Evolutionary conservation across 73 alveolate species (phyloP).

Genomic region (Paramecium sonneborni): DNA sequence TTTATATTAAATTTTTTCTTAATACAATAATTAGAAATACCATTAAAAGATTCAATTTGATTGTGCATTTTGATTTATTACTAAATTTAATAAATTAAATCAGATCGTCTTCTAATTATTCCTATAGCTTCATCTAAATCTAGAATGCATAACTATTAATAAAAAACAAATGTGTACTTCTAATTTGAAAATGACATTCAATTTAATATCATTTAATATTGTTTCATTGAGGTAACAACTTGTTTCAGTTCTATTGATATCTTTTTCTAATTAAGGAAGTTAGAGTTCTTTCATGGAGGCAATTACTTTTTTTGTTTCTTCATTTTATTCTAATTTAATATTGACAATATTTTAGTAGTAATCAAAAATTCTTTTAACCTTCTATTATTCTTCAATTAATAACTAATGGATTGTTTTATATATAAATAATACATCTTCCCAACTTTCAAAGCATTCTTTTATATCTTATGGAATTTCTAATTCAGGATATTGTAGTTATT

Average conservation of each 20-base stretch:
- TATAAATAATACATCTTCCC: slow-evolving; percentile 43
- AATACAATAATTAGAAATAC: background rate
- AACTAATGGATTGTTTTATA: background rate
- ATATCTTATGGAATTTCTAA: background rate
- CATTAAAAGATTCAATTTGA: background rate
- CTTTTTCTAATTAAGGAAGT: background rate
- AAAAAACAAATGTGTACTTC: background rate
- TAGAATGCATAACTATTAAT: background rate
- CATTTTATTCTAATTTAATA: background rate
- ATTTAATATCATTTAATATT: background rate
- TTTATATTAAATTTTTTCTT: background rate
- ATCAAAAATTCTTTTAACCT: slow-evolving; percentile 1
- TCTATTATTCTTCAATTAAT: background rate
- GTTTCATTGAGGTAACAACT: background rate
- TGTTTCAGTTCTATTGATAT: background rate
- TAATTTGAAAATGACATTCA: background rate
- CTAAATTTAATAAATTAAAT: background rate
- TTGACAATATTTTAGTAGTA: background rate
- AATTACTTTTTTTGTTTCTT: background rate
- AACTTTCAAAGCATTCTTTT: background rate
- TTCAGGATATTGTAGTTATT: background rate
- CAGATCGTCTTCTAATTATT: background rate
- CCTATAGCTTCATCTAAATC: slow-evolving; percentile 21
- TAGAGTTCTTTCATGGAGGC: background rate
- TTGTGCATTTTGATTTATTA: slow-evolving; percentile 11